Percentiles rank a stretch among this genome's conserved stretches.
phyloP scores from a whole-genome alignment of 208 protist genomes.

The Vickermania spadyakhi region DNA sequence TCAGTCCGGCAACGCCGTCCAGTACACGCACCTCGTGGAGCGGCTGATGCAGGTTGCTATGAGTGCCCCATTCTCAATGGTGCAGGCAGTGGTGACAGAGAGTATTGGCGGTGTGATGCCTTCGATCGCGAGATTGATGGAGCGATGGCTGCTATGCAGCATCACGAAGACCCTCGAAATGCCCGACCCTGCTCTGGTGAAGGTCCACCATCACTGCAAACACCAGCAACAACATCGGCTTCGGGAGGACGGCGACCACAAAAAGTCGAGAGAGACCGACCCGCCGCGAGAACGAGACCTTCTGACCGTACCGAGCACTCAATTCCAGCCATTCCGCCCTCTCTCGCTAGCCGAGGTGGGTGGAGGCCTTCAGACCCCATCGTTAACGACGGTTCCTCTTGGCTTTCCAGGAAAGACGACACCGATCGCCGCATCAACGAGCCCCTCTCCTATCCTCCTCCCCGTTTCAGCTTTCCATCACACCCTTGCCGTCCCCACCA shows the following conservation, averaged over 20 bases:
- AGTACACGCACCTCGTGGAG: conserved; percentile 18
- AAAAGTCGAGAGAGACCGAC: too few species aligned
- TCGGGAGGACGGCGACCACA: background rate
- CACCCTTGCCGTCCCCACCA: background rate
- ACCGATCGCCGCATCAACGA: background rate
- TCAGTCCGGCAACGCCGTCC: conserved; percentile 9
- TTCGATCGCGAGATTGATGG: conserved; percentile 23
- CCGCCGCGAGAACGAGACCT: too few species aligned
- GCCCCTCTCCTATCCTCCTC: too few species aligned
- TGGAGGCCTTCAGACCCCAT: background rate
- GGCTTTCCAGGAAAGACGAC: background rate
- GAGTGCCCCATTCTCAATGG: conserved; percentile 30
- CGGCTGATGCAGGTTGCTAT: conserved; percentile 34
- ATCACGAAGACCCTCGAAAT: conserved; percentile 41
- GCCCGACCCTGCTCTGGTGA: conserved; percentile 1
- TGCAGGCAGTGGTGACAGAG: conserved; percentile 28
- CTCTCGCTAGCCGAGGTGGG: background rate
- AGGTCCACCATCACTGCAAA: background rate
- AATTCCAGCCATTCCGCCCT: too few species aligned
- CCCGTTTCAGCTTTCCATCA: too few species aligned
- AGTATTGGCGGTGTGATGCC: conserved; percentile 40
- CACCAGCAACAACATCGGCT: background rate
- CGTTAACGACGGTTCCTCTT: background rate
- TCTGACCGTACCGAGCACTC: too few species aligned
- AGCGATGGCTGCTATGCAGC: conserved; percentile 22